A percentile compares a stretch with the other conserved stretches of the same genome.
phyloP scores from a whole-genome alignment of 2,329 filamentous ascomycete genomes.

The Leptographium lundbergii region DNA sequence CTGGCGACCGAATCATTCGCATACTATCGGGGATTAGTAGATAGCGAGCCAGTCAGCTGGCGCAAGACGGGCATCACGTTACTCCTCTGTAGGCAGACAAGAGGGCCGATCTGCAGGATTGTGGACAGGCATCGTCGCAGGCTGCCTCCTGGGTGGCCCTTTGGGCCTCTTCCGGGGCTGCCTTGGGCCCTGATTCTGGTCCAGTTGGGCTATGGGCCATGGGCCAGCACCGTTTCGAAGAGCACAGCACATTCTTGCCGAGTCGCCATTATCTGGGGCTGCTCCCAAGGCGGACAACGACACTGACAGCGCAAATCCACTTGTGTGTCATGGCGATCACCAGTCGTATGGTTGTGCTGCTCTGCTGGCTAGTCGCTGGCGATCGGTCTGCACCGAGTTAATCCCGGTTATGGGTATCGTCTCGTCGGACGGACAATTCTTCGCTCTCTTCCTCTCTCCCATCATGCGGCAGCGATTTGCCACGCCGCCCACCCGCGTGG shows the following conservation, averaged over 20 bases:
- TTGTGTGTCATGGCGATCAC: background rate
- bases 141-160: background rate
- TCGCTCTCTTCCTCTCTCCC: background rate
- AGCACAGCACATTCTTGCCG: background rate
- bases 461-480: background rate
- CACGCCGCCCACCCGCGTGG: background rate
- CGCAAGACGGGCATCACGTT: background rate
- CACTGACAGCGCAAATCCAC: background rate
- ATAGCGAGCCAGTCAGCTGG: background rate
- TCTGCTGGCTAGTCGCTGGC: background rate
- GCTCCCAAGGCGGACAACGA: background rate
- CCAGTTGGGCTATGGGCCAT: background rate
- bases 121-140: background rate
- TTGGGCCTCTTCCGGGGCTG: background rate
- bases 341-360: background rate
- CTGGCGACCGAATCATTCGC: background rate
- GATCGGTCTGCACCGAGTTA: background rate
- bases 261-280: background rate
- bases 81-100: background rate
- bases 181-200: background rate
- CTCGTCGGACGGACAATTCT: background rate
- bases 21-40: background rate
- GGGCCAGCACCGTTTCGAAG: background rate
- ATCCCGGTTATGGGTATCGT: background rate
- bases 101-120: background rate